Evolutionary conservation across 2,329 filamentous ascomycete genomes (phyloP), one percentile per base, ranked within the genome.

Genomic region (Cercospora zeina): DNA sequence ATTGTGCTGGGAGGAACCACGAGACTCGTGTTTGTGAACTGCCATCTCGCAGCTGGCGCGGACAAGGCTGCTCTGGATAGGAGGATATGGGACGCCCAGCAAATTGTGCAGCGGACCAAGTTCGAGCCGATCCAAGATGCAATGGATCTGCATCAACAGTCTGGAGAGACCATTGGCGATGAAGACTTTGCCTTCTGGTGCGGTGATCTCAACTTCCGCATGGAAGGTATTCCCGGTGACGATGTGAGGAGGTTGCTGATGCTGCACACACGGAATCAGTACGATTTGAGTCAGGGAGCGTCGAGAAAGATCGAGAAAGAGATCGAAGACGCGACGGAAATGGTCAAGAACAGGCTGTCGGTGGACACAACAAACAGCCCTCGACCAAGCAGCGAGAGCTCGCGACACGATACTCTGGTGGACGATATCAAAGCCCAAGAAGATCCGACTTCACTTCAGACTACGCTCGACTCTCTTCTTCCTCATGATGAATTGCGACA

Each of bases 121-220:
- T 97, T 97, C 70, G 85, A 89, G 6, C 87, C 91, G 0, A 83
- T 96, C 6, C 80, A 81, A 39, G 83, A 88, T 62, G 80, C 83
- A 0, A 87, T 89, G 8, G 85, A 89, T 5, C 78, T 84, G 1
- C 81, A 87, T 2, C 80, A 83, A 62, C 76, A 73, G 2, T 74
- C 77, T 37, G 86, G 87, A n/a, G 85, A 88, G 21, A 84, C 81
- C 36, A 88, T 99, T 66, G 93, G 91, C 0, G 90, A 96, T 39
- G 93, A 96, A 67, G 95, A 99, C 72, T 92, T 97, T 77, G 87
- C 88, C 0, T 97, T 99, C 72, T 97, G 93, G 91, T 90, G 96
- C 71, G 95, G 95, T 6, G 95, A 99, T 75, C 81, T 99, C 45
- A 99, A 99, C 74, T 99, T 97, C 73, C 86, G 95, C 33, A 82